These are phyloP conservation scores for Hypomyces perniciosus DNA, from an alignment of 2,329 filamentous ascomycete species.

Conservation along the genomic window DNA sequence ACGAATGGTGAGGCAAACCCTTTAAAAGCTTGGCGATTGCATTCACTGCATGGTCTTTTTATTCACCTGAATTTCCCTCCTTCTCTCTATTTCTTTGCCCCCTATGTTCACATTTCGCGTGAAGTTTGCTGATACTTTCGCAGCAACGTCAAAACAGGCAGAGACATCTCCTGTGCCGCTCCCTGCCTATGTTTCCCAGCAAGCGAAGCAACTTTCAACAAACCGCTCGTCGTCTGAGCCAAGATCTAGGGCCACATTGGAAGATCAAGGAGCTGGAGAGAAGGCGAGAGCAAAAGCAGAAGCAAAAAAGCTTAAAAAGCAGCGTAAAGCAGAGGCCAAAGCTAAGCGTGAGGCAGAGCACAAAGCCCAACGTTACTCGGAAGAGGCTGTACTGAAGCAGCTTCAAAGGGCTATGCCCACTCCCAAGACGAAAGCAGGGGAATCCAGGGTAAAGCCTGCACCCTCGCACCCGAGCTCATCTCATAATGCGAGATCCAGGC, in stretches of 20 bases:
- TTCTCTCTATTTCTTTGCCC: background rate
- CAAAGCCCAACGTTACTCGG: conserved; percentile 17
- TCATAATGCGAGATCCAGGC: no score
- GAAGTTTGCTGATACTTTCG: no score
- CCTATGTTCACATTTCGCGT: no score
- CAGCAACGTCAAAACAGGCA: background rate
- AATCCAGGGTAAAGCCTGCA: background rate
- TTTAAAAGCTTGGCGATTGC: background rate
- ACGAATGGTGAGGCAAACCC: background rate
- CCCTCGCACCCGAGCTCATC: no score
- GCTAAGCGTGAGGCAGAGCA: background rate
- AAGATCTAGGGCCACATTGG: no score
- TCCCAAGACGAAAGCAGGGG: background rate
- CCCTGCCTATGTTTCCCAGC: background rate
- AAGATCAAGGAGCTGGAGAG: background rate
- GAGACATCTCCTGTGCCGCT: conserved; percentile 9
- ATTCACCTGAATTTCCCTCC: background rate
- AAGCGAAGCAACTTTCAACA: background rate
- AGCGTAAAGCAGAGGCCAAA: background rate
- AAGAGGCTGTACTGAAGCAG: conserved; percentile 15
- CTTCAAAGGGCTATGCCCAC: conserved; percentile 8
- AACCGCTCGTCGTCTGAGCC: no score
- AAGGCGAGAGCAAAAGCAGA: background rate
- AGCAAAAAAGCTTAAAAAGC: background rate
- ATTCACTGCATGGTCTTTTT: background rate